These are phyloP conservation scores for Oryza glumipatula DNA, from an alignment of 176 grass and related monocot genomes.

Conservation along the genomic window DNA sequence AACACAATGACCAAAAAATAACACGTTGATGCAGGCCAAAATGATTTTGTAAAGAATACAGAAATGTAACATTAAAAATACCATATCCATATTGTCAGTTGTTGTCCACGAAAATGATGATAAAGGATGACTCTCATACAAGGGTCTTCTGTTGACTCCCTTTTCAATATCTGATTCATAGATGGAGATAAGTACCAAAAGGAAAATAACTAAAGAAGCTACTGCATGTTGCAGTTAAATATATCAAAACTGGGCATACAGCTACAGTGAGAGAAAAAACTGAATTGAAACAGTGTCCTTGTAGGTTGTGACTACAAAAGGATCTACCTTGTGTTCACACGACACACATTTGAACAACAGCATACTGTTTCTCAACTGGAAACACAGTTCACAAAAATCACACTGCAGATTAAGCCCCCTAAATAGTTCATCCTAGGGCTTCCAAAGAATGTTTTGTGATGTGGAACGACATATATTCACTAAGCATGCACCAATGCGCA, in stretches of 20 bases:
- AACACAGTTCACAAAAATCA: background rate
- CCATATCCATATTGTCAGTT: conserved; percentile 75
- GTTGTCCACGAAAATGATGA: conserved; percentile 86
- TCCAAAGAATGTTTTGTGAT: no score
- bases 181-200: conserved; percentile 27
- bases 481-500: no score
- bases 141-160: conserved; percentile 62
- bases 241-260: no score
- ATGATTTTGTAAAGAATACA: background rate
- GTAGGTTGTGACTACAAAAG: background rate
- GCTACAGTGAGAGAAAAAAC: background rate
- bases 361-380: background rate
- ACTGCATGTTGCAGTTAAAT: conserved; percentile 7
- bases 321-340: background rate
- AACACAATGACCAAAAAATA: conserved; percentile 10
- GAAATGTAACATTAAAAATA: conserved; percentile 38
- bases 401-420: no score
- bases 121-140: conserved; percentile 68
- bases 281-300: background rate
- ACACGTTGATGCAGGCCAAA: background rate
- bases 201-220: background rate
- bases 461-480: no score
- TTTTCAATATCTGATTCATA: conserved; percentile 73
- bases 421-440: no score
- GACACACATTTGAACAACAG: conserved; percentile 14